Base-by-base conservation (phyloP, 371 early-diverging fungal genomes). In the Furculomyces boomerangus region DNA sequence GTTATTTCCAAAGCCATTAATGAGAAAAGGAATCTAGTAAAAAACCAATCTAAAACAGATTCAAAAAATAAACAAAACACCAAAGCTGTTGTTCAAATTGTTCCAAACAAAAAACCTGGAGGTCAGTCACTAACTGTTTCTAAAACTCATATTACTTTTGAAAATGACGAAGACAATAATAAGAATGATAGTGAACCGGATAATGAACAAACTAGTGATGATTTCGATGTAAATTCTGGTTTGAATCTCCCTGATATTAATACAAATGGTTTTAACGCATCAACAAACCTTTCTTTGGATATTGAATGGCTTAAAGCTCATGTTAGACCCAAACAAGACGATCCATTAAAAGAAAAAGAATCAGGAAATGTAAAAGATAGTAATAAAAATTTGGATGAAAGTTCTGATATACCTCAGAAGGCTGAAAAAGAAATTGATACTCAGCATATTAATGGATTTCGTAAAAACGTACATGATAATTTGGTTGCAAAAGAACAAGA, bases 221-320 rank as follows among this genome's bases (percentile, higher is more conserved):
- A 51, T 32, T 49, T 49, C 28, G 32, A 49, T 27, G 49, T 49
- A 16, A 49, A 49, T 26, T 49, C 49, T 10, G 49, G 49, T 3
- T 20, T 26, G 16, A 31, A 53, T 28, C 52, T 55, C 10, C 60
- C 26, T 22, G 57, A 61, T 16, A 43, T 55, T 16, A 53, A 48
- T 24, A 39, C 30, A 53, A 65, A 45, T 43, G 58, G 55, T 44
- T 25, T 20, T n/a, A 25, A 5, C 8, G 45, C 53, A 16, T 25
- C 24, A 16, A 62, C 73, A 53, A 41, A 60, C 5, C 53, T 32
- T 1, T 55, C 82, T 3, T 80, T 81, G 30, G 84, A 85, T 67
- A 39, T 78, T 63, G 86, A 86, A 32, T 86, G 80, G 60, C 55
- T 86, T 39, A 66, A 70, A 57, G 69, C 76, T 7, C 75, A 74